phyloP scores from a whole-genome alignment of 1,284 basidiomycete genomes.

The Ganoderma resinaceum region DNA sequence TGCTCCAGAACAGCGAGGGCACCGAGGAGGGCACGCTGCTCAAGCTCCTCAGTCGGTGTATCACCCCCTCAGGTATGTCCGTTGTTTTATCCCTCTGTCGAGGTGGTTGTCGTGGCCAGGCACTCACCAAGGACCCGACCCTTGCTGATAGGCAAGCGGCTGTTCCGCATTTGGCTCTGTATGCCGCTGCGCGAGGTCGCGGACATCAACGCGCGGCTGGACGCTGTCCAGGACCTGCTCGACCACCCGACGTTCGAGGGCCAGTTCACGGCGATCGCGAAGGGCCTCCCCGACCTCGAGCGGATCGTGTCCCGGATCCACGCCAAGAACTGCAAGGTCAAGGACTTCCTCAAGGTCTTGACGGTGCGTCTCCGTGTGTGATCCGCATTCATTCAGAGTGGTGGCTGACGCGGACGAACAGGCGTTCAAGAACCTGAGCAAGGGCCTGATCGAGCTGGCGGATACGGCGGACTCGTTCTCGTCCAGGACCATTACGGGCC shows the following conservation, averaged over 20 bases:
- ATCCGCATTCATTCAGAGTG: neutral
- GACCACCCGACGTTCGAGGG: constrained; percentile 77
- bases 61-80: constrained; percentile 85
- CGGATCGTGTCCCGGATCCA: constrained; percentile 94
- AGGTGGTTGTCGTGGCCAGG: neutral
- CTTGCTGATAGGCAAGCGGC: constrained; percentile 73
- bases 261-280: constrained; percentile 77
- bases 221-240: constrained; percentile 92
- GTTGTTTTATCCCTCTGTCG: neutral
- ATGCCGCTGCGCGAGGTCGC: constrained; percentile 82
- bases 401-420: constrained; percentile 40
- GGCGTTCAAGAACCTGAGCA: constrained; percentile 80
- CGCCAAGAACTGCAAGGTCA: constrained; percentile 86
- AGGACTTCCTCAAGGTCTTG: constrained; percentile 86
- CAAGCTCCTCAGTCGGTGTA: constrained; percentile 83
- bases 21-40: constrained; percentile 89
- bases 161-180: constrained; percentile 95
- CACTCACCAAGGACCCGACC: neutral
- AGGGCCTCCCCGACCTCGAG: constrained; percentile 91
- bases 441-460: constrained; percentile 69
- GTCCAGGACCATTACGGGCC: constrained; percentile 75
- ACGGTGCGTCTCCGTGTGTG: constrained; percentile 54
- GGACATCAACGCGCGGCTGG: constrained; percentile 89
- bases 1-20: constrained; percentile 91
- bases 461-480: constrained; percentile 76